These are phyloP conservation scores for Phaeomoniella chlamydospora DNA, from an alignment of 2,329 filamentous ascomycete species.

Conservation along the genomic window DNA sequence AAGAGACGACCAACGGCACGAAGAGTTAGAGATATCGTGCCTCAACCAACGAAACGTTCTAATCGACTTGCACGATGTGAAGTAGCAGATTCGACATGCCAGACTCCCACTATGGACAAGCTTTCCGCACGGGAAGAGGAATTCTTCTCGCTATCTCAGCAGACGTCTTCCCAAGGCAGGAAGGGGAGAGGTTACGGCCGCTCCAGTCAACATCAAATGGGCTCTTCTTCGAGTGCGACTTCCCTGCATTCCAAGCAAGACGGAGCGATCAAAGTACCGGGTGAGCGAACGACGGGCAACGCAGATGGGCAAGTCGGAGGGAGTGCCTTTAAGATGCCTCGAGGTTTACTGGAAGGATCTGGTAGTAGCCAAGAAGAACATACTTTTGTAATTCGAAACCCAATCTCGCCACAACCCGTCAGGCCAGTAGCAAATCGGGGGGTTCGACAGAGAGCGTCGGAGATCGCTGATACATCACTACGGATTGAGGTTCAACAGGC, in stretches of 20 bases:
- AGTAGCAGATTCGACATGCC: background rate
- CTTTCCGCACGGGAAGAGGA: background rate
- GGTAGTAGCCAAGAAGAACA: too few species aligned
- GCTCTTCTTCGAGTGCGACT: too few species aligned
- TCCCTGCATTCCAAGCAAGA: too few species aligned
- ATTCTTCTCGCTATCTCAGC: background rate
- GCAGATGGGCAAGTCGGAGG: too few species aligned
- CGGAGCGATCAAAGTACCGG: too few species aligned
- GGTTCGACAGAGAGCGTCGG: background rate
- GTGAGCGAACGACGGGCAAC: too few species aligned
- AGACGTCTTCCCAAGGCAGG: background rate
- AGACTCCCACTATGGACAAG: background rate
- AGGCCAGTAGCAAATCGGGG: too few species aligned
- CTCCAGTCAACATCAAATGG: too few species aligned
- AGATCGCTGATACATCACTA: background rate
- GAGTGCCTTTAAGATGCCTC: background rate
- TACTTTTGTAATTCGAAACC: too few species aligned
- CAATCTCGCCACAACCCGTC: too few species aligned
- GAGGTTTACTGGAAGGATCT: too few species aligned
- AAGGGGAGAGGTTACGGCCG: background rate
- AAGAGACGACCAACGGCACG: background rate
- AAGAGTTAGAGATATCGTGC: background rate
- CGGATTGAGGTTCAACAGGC: background rate
- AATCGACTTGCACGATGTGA: background rate
- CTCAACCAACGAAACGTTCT: background rate